phyloP scores from a whole-genome alignment of 192 early-diverging fungal species.

The Coemansia sp. region DNA sequence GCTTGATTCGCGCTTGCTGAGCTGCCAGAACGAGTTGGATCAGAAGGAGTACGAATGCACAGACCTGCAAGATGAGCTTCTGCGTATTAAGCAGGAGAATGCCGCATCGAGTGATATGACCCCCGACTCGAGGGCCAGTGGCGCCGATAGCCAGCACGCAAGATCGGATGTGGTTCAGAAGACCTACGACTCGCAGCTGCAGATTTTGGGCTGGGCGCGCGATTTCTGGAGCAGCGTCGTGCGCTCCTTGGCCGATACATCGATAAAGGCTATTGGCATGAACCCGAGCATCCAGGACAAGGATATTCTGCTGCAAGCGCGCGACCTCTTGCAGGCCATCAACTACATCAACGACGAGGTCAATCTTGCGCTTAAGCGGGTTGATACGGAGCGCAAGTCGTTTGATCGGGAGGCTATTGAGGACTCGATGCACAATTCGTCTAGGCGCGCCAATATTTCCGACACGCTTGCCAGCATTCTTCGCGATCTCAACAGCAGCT shows the following conservation, averaged over 20 bases:
- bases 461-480: conserved; percentile 22
- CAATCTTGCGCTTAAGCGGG: conserved; percentile 16
- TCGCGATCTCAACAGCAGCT: conserved; percentile 16
- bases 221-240: conserved; percentile 30
- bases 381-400: conserved; percentile 7
- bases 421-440: neutral
- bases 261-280: neutral
- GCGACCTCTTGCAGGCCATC: conserved; percentile 14
- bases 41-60: neutral
- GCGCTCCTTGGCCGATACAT: conserved; percentile 5
- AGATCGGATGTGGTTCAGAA: conserved; percentile 21
- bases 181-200: conserved; percentile 31
- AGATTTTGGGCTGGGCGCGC: conserved; percentile 26
- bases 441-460: conserved; percentile 16
- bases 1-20: neutral
- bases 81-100: neutral
- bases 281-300: neutral
- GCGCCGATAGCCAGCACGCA: neutral
- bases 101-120: neutral
- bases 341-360: conserved; percentile 28
- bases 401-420: neutral
- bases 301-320: neutral
- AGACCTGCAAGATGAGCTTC: neutral
- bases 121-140: neutral
- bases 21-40: neutral